phyloP scores from a whole-genome alignment of 2,329 filamentous ascomycete species.

The Macrophomina tecta region DNA sequence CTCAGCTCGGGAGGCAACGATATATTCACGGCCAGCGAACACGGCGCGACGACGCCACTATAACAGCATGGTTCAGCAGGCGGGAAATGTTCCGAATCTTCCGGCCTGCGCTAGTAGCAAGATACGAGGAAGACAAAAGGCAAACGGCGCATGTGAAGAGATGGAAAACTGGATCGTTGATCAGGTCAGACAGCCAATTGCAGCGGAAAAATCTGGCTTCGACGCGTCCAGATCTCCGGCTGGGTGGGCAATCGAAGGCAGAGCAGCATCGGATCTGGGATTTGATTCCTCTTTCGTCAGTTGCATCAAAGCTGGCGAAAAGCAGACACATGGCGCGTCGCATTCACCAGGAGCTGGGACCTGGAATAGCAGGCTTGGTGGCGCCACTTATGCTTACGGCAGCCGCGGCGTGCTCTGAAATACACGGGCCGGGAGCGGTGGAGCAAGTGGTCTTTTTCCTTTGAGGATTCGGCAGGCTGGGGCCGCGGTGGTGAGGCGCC shows the following conservation, averaged over 20 bases:
- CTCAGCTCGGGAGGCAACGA: constrained; percentile 10
- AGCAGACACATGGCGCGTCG: constrained; percentile 18
- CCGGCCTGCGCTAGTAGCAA: neutral
- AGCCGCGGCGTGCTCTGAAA: constrained; percentile 15
- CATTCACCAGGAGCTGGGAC: constrained; percentile 15
- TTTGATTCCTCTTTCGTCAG: constrained; percentile 10
- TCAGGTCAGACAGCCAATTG: neutral
- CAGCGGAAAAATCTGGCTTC: neutral
- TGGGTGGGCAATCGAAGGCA: constrained; percentile 2
- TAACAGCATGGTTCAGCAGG: neutral
- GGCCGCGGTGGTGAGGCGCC: neutral
- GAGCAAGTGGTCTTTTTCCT: constrained; percentile 4
- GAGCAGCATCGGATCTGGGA: constrained; percentile 2
- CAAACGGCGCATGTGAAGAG: constrained; percentile 10
- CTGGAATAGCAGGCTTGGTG: constrained; percentile 13
- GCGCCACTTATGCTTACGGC: constrained; percentile 24
- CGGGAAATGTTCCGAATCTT: constrained; percentile 16
- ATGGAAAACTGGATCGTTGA: neutral
- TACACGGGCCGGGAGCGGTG: neutral
- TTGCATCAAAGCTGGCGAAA: constrained; percentile 3
- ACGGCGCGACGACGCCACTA: constrained; percentile 6
- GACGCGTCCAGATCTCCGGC: neutral
- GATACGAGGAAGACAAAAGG: neutral
- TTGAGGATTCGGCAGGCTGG: constrained; percentile 6
- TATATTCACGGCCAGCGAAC: neutral